Evolutionary conservation across 768 basidiomycete species (phyloP), one percentile per base, ranked within the genome.

Genomic region (Favolaschia claudopus): DNA sequence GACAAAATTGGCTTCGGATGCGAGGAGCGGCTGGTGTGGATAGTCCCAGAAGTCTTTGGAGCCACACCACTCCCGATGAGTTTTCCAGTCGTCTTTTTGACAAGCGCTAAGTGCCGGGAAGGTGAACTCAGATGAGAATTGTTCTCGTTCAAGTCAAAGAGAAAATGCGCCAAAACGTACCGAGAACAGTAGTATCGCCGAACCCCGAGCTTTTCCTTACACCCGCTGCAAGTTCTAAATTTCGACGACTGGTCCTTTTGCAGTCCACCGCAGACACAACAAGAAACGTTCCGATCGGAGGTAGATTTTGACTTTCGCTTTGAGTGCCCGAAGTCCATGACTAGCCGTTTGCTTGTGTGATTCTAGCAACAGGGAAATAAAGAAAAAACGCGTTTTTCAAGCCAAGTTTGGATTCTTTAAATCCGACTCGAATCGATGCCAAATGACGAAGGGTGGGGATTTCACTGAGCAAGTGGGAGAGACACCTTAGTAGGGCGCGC

Each of bases 41-140:
- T 58, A 58, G 10, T 58, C 57, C 57, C 50, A 58, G n/a, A 58
- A 58, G 15, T 58, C 50, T 22, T 46, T 42, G 9, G 57, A 58
- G 12, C 57, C 57, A 36, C 57, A 58, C 29, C n/a, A 38, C 19
- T 58, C 57, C 34, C n/a, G 31, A 44, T 58, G 57, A 14, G 50
- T 58, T 52, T 58, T 58, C 57, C 57, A 58, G 20, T 58, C 57
- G 8, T 43, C 20, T 38, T 52, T 58, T 34, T 58, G 57, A 32
- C 57, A 58, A 27, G 57, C 36, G 1, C 57, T 58, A 25, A 5
- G 34, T 48, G 4, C n/a, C n/a, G n/a, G n/a, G n/a, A n/a, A n/a
- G n/a, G n/a, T 10, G 13, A 10, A 31, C 17, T 4, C n/a, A 4
- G 2, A 10, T 27, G 8, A 49, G 10, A 19, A 48, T 19, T 12